phyloP scores from a whole-genome alignment of 805 yeast species.

The Hanseniaspora guilliermondii region DNA sequence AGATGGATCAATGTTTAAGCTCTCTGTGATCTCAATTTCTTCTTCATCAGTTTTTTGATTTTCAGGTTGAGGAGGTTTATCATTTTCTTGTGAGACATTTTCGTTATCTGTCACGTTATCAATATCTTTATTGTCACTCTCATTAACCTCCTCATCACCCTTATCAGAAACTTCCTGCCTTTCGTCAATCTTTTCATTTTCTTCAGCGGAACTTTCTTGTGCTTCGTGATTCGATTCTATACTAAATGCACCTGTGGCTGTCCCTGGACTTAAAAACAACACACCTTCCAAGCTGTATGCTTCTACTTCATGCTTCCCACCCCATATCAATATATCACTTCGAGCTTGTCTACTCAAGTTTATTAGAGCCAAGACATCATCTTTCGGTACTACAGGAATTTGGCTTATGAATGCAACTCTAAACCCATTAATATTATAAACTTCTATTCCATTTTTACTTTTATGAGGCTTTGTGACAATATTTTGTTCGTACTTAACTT shows the following conservation, averaged over 20 bases:
- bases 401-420: slow-evolving; percentile 81
- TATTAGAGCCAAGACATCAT: slow-evolving; percentile 73
- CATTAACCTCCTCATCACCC: slow-evolving; percentile 11
- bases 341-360: slow-evolving; percentile 80
- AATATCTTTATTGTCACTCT: slow-evolving; percentile 15
- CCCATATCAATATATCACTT: slow-evolving; percentile 83
- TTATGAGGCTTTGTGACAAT: background rate
- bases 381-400: slow-evolving; percentile 67
- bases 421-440: slow-evolving; percentile 25
- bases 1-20: background rate
- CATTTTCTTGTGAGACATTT: slow-evolving; percentile 15
- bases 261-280: slow-evolving; percentile 92
- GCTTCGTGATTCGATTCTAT: slow-evolving; percentile 37
- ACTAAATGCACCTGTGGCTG: slow-evolving; percentile 83
- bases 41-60: slow-evolving; percentile 9
- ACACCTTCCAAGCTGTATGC: slow-evolving; percentile 87
- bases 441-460: background rate
- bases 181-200: slow-evolving; percentile 12
- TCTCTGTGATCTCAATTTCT: background rate
- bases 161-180: slow-evolving; percentile 8
- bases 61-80: background rate
- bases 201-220: slow-evolving; percentile 22
- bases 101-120: slow-evolving; percentile 17
- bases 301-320: slow-evolving; percentile 85
- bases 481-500: background rate